These are phyloP conservation scores for Mycena metata DNA, from an alignment of 768 basidiomycete genomes.

Conservation along the genomic window DNA sequence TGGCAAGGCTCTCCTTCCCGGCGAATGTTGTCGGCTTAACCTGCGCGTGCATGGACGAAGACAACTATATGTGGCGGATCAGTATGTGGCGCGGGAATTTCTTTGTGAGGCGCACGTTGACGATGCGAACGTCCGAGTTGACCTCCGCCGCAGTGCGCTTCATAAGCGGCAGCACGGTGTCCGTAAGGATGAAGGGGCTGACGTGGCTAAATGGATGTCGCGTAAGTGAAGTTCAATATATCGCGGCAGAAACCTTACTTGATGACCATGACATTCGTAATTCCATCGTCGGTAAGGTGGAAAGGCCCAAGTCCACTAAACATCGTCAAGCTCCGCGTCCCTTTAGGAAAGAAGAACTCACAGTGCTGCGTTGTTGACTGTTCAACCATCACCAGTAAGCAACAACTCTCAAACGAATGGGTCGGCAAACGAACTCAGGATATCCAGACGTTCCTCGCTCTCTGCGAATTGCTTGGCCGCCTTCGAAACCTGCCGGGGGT, in stretches of 20 bases:
- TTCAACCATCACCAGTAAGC: background rate
- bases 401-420: no score
- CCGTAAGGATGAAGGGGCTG: conserved; percentile 61
- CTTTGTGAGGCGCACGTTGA: conserved; percentile 53
- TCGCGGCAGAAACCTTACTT: conserved; percentile 34
- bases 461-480: conserved; percentile 53
- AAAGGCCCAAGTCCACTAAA: conserved; percentile 24
- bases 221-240: background rate
- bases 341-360: conserved; percentile 1
- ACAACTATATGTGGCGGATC: no score
- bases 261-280: conserved; percentile 37
- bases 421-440: conserved; percentile 50
- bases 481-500: conserved; percentile 49
- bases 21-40: no score
- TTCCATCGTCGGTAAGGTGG: conserved; percentile 23
- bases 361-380: conserved; percentile 44
- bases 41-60: no score
- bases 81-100: no score
- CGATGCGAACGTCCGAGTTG: conserved; percentile 65
- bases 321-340: background rate
- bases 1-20: no score
- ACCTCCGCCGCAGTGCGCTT: conserved; percentile 56
- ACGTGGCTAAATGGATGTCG: conserved; percentile 54
- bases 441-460: conserved; percentile 57
- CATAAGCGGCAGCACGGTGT: conserved; percentile 62